Base-by-base conservation (phyloP, 139 green algal species). In the Chlorella ohadii region DNA sequence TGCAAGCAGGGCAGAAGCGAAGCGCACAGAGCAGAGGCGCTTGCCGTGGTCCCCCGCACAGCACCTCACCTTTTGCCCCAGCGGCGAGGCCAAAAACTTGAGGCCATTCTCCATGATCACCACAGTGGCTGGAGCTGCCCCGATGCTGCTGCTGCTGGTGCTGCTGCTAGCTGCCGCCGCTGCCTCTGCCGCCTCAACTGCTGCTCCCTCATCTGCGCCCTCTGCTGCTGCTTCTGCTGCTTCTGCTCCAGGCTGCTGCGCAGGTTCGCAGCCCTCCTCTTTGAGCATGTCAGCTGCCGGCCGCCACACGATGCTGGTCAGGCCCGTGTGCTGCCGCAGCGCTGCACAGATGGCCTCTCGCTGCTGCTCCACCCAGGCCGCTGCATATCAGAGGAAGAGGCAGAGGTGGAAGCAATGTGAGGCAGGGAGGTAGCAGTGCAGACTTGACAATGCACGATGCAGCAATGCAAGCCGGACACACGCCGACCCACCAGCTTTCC, bases 31-130 rank as follows among this genome's bases (percentile, higher is more conserved):
- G n/a, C n/a, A n/a, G n/a, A n/a, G n/a, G n/a, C n/a, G n/a, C n/a
- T n/a, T n/a, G n/a, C n/a, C n/a, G n/a, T n/a, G n/a, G n/a, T n/a
- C n/a, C n/a, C n/a, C n/a, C n/a, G n/a, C n/a, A n/a, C n/a, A n/a
- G n/a, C n/a, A n/a, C n/a, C 71, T 1, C 70, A 59, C 41, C 70
- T 97, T 97, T 74, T 97, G 94, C 22, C 93, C 93, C 16, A 70
- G 17, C 36, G 78, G 86, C 3, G 59, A 47, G 0, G 89, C 86
- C 9, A 85, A 17, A 28, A 91, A 93, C 23, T 55, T 47, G 11
- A 95, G 36, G 13, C 91, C 92, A 7, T 72, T 70, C 85, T 97
- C 94, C 20, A 61, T 11, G 17, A 94, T 91, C 41, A 88, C 65
- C 38, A 93, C 79, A 1, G 57, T 39, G 64, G 22, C 67, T 11